Evolutionary conservation across 768 basidiomycete species (phyloP).

Genomic region (Boletus reticuloceps): DNA sequence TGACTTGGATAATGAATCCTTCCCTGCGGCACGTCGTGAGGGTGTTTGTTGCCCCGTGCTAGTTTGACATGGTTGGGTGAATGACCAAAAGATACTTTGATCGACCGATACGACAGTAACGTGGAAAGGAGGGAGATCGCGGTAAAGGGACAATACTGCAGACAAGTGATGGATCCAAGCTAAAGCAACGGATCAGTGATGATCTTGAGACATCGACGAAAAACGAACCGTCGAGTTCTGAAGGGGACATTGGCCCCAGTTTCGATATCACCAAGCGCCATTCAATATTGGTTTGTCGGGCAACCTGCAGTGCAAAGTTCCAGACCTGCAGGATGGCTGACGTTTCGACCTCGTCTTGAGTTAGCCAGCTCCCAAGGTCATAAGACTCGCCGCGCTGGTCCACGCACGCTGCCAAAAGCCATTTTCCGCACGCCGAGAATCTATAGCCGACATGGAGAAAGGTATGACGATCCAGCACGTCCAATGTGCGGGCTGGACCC

Average conservation of each 20-base stretch:
- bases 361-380: conserved; percentile 65
- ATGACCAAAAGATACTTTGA: conserved; percentile 55
- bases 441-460: conserved; percentile 78
- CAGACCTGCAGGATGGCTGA: conserved; percentile 62
- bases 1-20: conserved; percentile 29
- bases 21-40: conserved; percentile 28
- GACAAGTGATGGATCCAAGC: conserved; percentile 64
- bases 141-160: conserved; percentile 35
- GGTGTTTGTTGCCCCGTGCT: conserved; percentile 21
- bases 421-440: conserved; percentile 64
- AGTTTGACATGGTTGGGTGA: conserved; percentile 38
- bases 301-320: conserved; percentile 63
- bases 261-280: conserved; percentile 79
- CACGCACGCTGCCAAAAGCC: conserved; percentile 71
- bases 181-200: conserved; percentile 29
- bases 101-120: conserved; percentile 63
- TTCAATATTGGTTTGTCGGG: conserved; percentile 66
- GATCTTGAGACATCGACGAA: neutral
- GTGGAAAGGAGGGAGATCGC: conserved; percentile 51
- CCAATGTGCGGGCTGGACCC: conserved; percentile 41
- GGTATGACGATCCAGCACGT: conserved; percentile 55
- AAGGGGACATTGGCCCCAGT: conserved; percentile 54
- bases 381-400: conserved; percentile 80
- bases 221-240: conserved; percentile 65
- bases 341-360: conserved; percentile 44